Evolutionary conservation across 23 red algal genomes (phyloP).

Genomic region (Agarophyton chilense): DNA sequence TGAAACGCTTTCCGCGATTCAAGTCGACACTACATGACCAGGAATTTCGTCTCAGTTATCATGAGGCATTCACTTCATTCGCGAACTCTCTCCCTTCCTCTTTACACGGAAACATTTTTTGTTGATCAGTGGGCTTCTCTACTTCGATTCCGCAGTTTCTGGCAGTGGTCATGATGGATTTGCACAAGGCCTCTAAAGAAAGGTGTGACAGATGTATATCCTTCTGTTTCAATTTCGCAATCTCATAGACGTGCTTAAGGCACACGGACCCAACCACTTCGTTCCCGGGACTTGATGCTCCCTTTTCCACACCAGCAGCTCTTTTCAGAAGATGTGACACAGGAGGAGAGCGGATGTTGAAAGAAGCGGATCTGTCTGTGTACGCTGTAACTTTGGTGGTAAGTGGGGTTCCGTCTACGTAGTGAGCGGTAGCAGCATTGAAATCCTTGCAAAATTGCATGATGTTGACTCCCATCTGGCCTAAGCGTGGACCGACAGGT

Average conservation of each 20-base stretch:
- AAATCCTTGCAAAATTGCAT: slow-evolving; percentile 99
- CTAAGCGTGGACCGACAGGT: slow-evolving; percentile 92
- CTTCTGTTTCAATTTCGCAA: slow-evolving; percentile 88
- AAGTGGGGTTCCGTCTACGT: slow-evolving; percentile 84
- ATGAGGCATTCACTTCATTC: not conserved
- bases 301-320: slow-evolving; percentile 89
- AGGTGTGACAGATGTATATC: slow-evolving; percentile 84
- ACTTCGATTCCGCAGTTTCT: slow-evolving; percentile 70
- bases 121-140: slow-evolving; percentile 7
- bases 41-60: too few species aligned
- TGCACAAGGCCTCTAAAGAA: slow-evolving; percentile 79
- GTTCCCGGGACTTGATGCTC: slow-evolving; percentile 61
- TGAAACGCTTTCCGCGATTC: slow-evolving; percentile 47
- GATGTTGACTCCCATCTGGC: slow-evolving; percentile 96
- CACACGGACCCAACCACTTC: slow-evolving; percentile 70
- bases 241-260: slow-evolving; percentile 90
- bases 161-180: slow-evolving; percentile 80
- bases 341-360: slow-evolving; percentile 86
- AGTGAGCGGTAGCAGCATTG: slow-evolving; percentile 82
- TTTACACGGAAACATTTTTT: not conserved
- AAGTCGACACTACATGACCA: slow-evolving; percentile 3
- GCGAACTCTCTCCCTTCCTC: not conserved
- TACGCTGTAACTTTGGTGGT: slow-evolving; percentile 86
- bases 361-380: slow-evolving; percentile 87
- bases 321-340: slow-evolving; percentile 78